Evolutionary conservation across 306 rosid species (phyloP).

Genomic region (Clitoria ternatea): DNA sequence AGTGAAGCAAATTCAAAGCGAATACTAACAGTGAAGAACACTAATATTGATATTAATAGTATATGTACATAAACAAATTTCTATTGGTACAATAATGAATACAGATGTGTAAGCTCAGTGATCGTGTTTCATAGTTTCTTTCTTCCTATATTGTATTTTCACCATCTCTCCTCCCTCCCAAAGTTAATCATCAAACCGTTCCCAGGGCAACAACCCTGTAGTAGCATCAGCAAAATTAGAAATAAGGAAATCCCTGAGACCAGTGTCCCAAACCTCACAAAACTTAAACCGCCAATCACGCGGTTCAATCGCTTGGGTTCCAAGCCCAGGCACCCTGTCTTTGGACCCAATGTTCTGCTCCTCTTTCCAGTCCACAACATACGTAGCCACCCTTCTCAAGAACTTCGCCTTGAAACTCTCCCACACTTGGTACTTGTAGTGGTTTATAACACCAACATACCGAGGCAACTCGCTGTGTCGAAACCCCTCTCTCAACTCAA

Average conservation of each 20-base stretch:
- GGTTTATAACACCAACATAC: slow-evolving; percentile 47
- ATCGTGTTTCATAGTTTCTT: too few species aligned
- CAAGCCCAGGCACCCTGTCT: slow-evolving; percentile 83
- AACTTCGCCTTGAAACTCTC: slow-evolving; percentile 66
- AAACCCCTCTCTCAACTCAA: slow-evolving; percentile 45
- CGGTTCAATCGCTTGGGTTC: slow-evolving; percentile 69
- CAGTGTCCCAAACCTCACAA: slow-evolving; percentile 82
- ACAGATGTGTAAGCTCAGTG: too few species aligned
- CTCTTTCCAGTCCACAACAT: slow-evolving; percentile 81
- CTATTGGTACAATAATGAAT: too few species aligned
- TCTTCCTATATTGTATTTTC: too few species aligned
- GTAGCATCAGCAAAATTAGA: slow-evolving; percentile 46
- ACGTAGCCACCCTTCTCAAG: slow-evolving; percentile 76
- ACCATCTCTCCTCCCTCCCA: too few species aligned
- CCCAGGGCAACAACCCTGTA: slow-evolving; percentile 72
- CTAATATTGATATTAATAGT: too few species aligned
- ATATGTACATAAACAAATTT: too few species aligned
- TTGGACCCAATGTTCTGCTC: slow-evolving; percentile 64
- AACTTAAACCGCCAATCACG: slow-evolving; percentile 54
- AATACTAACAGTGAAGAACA: too few species aligned
- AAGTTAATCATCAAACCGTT: slow-evolving; percentile 20
- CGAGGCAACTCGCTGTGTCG: slow-evolving; percentile 26
- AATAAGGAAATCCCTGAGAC: slow-evolving; percentile 54
- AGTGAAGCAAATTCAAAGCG: too few species aligned
- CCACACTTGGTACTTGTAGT: slow-evolving; percentile 89